A percentile compares a stretch with the other conserved stretches of the same genome.
Evolutionary conservation across 2,329 filamentous ascomycete genomes (phyloP).

Genomic region (Ophiocordyceps polyrhachis-furcata): DNA sequence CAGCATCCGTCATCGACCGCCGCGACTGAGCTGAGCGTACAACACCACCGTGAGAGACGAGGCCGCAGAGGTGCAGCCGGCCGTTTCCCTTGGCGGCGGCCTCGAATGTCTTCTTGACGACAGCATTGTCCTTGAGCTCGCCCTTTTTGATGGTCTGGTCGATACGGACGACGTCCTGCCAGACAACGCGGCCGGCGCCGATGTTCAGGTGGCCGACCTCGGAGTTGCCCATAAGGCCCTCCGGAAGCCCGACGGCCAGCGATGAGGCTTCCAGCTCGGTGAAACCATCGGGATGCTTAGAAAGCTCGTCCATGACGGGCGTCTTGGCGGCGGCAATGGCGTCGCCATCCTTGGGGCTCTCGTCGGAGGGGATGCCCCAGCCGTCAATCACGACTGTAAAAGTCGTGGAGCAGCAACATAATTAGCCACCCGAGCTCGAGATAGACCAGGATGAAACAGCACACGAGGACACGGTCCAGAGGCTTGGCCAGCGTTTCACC

Average conservation of each 20-base stretch:
- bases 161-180: slow-evolving; percentile 96
- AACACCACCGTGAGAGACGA: slow-evolving; percentile 90
- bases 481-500: slow-evolving; percentile 2
- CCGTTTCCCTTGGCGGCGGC: slow-evolving; percentile 75
- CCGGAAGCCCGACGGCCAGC: slow-evolving; percentile 82
- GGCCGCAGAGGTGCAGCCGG: slow-evolving; percentile 75
- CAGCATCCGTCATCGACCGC: neutral
- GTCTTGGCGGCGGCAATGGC: slow-evolving; percentile 89
- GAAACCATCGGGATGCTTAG: slow-evolving; percentile 64
- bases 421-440: slow-evolving; percentile 42
- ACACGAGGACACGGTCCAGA: slow-evolving; percentile 22
- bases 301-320: slow-evolving; percentile 86
- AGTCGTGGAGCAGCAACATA: slow-evolving; percentile 27
- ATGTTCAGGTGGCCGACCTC: slow-evolving; percentile 99
- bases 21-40: slow-evolving; percentile 17
- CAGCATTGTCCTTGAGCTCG: slow-evolving; percentile 56
- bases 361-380: slow-evolving; percentile 74
- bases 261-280: slow-evolving; percentile 92
- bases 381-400: slow-evolving; percentile 89
- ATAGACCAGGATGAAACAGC: slow-evolving; percentile 34
- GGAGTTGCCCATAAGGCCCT: slow-evolving; percentile 97
- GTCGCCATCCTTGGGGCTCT: slow-evolving; percentile 76
- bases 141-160: slow-evolving; percentile 80
- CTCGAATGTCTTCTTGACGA: slow-evolving; percentile 59
- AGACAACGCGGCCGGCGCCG: slow-evolving; percentile 89